A percentile compares a stretch with the other conserved stretches of the same genome.
These are phyloP conservation scores for Mucuna pruriens DNA, from an alignment of 306 rosid genomes.

Conservation along the genomic window DNA sequence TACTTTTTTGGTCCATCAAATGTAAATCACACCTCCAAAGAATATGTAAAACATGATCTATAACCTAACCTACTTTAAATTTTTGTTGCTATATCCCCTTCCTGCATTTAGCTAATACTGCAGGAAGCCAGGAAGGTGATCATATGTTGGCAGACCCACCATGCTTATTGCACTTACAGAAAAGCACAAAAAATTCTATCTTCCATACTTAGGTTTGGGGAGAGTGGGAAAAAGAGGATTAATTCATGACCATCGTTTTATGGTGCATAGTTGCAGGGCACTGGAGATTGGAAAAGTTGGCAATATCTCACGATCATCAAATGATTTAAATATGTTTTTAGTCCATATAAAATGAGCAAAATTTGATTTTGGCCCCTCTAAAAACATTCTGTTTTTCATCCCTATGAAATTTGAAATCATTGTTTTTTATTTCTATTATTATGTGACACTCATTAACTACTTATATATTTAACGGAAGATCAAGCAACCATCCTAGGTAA, in stretches of 20 bases:
- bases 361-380: no score
- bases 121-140: constrained; percentile 15
- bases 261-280: constrained; percentile 10
- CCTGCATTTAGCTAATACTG: constrained; percentile 6
- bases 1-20: not conserved
- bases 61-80: not conserved
- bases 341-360: no score
- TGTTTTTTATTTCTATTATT: no score
- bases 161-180: not conserved
- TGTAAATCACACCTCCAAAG: constrained; percentile 19
- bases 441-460: no score
- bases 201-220: not conserved
- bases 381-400: no score
- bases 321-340: no score
- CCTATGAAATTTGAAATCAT: no score
- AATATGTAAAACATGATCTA: not conserved
- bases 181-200: not conserved
- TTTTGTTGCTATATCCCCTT: not conserved
- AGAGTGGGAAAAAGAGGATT: not conserved
- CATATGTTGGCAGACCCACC: constrained; percentile 8
- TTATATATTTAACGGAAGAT: no score
- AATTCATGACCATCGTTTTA: not conserved
- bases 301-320: constrained; percentile 22
- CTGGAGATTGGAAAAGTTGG: constrained; percentile 6
- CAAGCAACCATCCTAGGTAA: no score